Base-by-base conservation (phyloP, 1,284 basidiomycete species). In the Puccinia horiana region DNA sequence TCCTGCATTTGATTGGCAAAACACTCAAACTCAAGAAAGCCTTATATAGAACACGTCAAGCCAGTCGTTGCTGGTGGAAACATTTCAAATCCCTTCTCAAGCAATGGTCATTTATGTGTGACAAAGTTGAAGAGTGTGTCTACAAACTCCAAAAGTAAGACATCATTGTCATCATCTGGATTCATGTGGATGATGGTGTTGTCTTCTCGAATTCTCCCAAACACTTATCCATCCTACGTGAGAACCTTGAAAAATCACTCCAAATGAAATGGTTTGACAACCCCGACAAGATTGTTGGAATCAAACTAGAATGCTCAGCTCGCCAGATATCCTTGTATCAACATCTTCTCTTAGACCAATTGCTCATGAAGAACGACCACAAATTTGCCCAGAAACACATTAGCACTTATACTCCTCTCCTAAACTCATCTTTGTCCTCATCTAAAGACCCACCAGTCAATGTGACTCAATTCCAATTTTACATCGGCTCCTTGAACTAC, bases 1-100 rank as follows among this genome's bases (percentile, higher is more conserved):
- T 37, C n/a, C 65, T 42, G 5, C 63, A 58, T 16, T 80, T 49
- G 14, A 23, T n/a, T 1, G 63, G 63, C 12, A 65, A 61, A 23
- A 61, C 37, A 42, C 5, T 65, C 4, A 67, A 49, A 49, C 37
- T 63, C 26, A 42, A 44, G 40, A 76, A 76, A 32, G 75, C 56
- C 1, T 20, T 76, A 14, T 76, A 76, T 63, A 56, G 75, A 1
- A 58, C 56, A 1, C 3, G 37, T 2, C 54, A 76, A 23, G 75
- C 35, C 3, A 37, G 35, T 12, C 11, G 56, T 12, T 76, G 73
- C 32, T 76, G 73, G 49, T 76, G 73, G 73, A 54, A 54, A 12
- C 40, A 56, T 14, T 76, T 76, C 73, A 54, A 42, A 18, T 3
- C n/a, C 1, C 20, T 56, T 4, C n/a, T 76, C 1, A 12, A 56